A percentile compares a stretch with the other conserved stretches of the same genome.
Evolutionary conservation across 768 basidiomycete genomes (phyloP).

Genomic region (Dacryopinax spathularia): DNA sequence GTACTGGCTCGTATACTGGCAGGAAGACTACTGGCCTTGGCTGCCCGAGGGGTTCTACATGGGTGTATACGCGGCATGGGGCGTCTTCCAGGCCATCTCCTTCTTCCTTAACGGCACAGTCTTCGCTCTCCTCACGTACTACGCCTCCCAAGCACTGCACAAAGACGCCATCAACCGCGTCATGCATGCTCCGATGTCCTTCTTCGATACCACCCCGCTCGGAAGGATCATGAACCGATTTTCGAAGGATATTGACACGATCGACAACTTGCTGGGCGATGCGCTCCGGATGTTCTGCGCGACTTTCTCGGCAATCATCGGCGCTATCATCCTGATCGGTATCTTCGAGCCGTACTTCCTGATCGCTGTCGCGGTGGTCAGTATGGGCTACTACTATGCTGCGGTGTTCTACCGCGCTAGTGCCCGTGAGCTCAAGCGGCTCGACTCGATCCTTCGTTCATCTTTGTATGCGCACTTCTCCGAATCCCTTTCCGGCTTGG

Average conservation of each 20-base stretch:
- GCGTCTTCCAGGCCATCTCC: slow-evolving; percentile 51
- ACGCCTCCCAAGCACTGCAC: slow-evolving; percentile 59
- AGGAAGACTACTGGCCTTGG: slow-evolving; percentile 35
- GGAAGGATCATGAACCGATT: slow-evolving; percentile 71
- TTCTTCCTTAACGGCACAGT: slow-evolving; percentile 52
- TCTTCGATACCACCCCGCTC: slow-evolving; percentile 61
- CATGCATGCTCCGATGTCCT: slow-evolving; percentile 59
- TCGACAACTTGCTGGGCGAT: slow-evolving; percentile 55
- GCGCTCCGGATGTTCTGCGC: slow-evolving; percentile 55
- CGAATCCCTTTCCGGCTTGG: slow-evolving; percentile 72
- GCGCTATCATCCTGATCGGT: slow-evolving; percentile 60
- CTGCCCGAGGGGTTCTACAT: slow-evolving; percentile 34
- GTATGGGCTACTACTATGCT: slow-evolving; percentile 48
- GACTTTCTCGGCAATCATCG: slow-evolving; percentile 51
- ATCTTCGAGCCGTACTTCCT: slow-evolving; percentile 69
- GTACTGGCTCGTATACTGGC: slow-evolving; percentile 83
- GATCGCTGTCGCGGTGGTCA: slow-evolving; percentile 49
- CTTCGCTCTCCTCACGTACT: slow-evolving; percentile 57
- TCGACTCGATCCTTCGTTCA: slow-evolving; percentile 73
- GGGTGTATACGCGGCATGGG: slow-evolving; percentile 65
- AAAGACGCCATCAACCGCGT: slow-evolving; percentile 52
- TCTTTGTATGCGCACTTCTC: slow-evolving; percentile 86
- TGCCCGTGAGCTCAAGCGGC: slow-evolving; percentile 69
- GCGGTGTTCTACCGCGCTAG: slow-evolving; percentile 75
- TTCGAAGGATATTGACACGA: slow-evolving; percentile 73